Base-by-base conservation (phyloP, 2,329 filamentous ascomycete genomes). In the Calonectria multiphialidica region DNA sequence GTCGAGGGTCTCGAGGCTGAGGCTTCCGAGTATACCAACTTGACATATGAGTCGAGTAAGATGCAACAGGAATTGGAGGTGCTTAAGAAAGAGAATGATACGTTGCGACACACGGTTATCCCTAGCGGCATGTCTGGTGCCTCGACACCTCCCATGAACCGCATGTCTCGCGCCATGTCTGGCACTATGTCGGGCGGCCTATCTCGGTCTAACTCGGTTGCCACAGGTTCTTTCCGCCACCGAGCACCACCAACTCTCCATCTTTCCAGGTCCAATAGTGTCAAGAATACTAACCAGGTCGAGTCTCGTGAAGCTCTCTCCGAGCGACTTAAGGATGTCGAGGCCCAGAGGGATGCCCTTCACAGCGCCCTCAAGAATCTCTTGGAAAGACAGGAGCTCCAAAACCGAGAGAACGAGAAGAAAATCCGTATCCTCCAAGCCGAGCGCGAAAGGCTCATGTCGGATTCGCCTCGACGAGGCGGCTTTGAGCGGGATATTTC, bases 301-400 rank as follows among this genome's bases (percentile, higher is more conserved):
- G 90, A 94, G 77, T 91, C 90, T 5, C 88, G 92, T 67, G 94
- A 96, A 67, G 89, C 90, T 13, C 84, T 96, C 18, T 91, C 92
- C 2, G 95, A 98, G 76, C 90, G 94, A 35, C 88, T 98, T 21
- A 98, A 98, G 83, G 96, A 98, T 76, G 93, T 98, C 13, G 96
- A 98, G 84, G 92, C 95, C 50, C 97, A 99, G 85, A 91, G 97
- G 57, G 96, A 99, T 83, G 96, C 96, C 1, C 88, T 99, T 8
- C 97, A 98, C 85, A 91, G 90, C 72, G 95, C 97, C 8, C 87
- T 99, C 66, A 96, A 94, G 85, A 95, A 92, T 72, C 88, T 99
- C 18, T 90, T 98, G 15, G 92, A 96, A 74, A 92, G 97, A 65
- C 95, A 98, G 76, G 93, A 96, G 75, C 90, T 93, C 81, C 95